Evolutionary conservation across 2,329 filamentous ascomycete genomes (phyloP), one percentile per base, ranked within the genome.

Genomic region (Ophiostoma piceae): DNA sequence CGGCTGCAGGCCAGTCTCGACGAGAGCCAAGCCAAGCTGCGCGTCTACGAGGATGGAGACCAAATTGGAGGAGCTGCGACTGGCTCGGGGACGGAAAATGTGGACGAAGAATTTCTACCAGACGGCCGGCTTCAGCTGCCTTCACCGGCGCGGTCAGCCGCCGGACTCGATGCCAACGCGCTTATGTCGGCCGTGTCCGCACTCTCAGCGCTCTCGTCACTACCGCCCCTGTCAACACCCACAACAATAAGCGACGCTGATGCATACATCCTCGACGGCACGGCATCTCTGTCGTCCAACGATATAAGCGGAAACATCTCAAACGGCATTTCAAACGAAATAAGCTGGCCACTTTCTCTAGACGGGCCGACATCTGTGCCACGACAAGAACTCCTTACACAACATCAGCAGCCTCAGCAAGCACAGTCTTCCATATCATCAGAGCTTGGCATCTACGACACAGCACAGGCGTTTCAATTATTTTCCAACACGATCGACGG

Each of bases 1-100:
- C 67, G 69, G 9, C 51, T 71, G 43, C 39, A 60, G 8, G 37
- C 37, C 6, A 70, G 62, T 43, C 62, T 70, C 12, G 67, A 67
- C 35, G 69, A 47, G n/a, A 67, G 66, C 29, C 57, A 65, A 0
- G 51, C 69, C 19, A 67, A 54, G 57, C 57, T 68, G 29, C 66
- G 41, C 11, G 32, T 54, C 32, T 41, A 68, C 57, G 69, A 64
- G 54, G 65, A 39, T 19, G 65, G 60, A 19, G 22, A n/a, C 22
- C 9, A 57, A 16, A 8, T n/a, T 14, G 51, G 29, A 7, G 22
- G n/a, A 26, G n/a, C n/a, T 26, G 51, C 9, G 9, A 8, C 51
- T 3, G 51, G 22, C 7, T 11, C 51, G 3, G 11, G 8, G 6
- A 57, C 8, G 2, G 51, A 14, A 11, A 22, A 29, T 3, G n/a